Evolutionary conservation across 1,284 basidiomycete genomes (phyloP).

Genomic region (Fomitopsis pinicola): DNA sequence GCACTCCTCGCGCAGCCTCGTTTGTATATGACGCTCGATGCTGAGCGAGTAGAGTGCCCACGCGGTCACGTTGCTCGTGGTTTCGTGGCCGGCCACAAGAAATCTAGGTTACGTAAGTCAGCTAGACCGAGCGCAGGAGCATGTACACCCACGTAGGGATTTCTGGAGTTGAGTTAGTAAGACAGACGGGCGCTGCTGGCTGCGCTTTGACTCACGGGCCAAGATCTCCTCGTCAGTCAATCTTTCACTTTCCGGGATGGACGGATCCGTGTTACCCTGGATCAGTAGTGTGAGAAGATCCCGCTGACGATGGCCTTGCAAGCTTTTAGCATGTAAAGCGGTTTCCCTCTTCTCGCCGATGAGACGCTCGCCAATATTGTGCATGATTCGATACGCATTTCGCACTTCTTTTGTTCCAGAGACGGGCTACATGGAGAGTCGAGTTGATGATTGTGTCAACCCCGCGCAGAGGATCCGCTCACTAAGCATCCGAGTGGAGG

Average conservation of each 20-base stretch:
- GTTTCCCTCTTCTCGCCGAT: conserved; percentile 37
- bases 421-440: conserved; percentile 24
- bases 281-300: conserved; percentile 34
- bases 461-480: not conserved
- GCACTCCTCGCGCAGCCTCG: conserved; percentile 68
- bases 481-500: conserved; percentile 3
- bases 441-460: not conserved
- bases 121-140: not conserved
- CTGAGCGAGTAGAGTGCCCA: conserved; percentile 69
- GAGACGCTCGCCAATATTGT: conserved; percentile 33
- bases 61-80: conserved; percentile 39
- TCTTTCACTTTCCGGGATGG: conserved; percentile 37
- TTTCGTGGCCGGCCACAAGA: conserved; percentile 75
- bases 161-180: conserved; percentile 1
- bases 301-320: conserved; percentile 14
- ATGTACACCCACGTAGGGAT: conserved; percentile 21
- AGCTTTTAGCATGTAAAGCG: conserved; percentile 7
- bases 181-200: not conserved
- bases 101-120: conserved; percentile 16
- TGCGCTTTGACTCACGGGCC: conserved; percentile 37
- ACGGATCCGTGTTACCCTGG: conserved; percentile 43
- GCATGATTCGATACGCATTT: conserved; percentile 26
- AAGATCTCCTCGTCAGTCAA: conserved; percentile 52
- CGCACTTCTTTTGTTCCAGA: conserved; percentile 16
- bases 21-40: conserved; percentile 51